Conservation (phyloP, 164 flowering plant species). For the Magnolia kwangsiensis region DNA sequence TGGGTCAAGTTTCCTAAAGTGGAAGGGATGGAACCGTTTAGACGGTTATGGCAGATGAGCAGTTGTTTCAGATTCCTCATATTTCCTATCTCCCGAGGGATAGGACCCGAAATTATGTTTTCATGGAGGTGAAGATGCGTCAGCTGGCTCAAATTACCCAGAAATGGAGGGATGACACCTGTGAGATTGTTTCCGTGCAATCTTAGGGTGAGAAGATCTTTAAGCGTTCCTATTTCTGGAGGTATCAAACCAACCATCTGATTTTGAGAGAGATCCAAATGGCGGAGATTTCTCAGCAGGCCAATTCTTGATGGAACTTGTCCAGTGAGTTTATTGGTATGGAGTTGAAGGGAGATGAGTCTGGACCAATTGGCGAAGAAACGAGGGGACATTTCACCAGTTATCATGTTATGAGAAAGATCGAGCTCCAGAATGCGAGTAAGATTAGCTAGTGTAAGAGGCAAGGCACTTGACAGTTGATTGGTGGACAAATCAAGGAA, state of each 20-base stretch:
- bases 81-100: slow-evolving; percentile 1
- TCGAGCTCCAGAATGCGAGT: slow-evolving; percentile 12
- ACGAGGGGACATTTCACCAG: slow-evolving; percentile 13
- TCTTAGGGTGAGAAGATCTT: background rate
- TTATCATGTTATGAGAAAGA: slow-evolving; percentile 14
- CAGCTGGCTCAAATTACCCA: background rate
- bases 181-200: background rate
- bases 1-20: background rate
- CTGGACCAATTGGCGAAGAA: slow-evolving; percentile 15
- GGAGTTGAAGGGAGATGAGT: slow-evolving; percentile 11
- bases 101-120: slow-evolving; percentile 6
- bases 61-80: background rate
- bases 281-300: slow-evolving; percentile 14
- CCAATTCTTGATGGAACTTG: slow-evolving; percentile 25
- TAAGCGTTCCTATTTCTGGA: slow-evolving; percentile 31
- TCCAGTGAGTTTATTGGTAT: slow-evolving; percentile 15
- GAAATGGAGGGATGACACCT: slow-evolving; percentile 1
- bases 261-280: slow-evolving; percentile 13
- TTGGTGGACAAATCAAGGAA: background rate
- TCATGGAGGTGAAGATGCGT: background rate
- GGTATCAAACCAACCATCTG: slow-evolving; percentile 39
- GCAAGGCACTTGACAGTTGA: background rate
- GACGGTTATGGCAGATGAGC: background rate
- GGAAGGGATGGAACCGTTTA: background rate
- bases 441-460: background rate